These are phyloP conservation scores for Coniella lustricola DNA, from an alignment of 2,329 filamentous ascomycete species.

Conservation along the genomic window DNA sequence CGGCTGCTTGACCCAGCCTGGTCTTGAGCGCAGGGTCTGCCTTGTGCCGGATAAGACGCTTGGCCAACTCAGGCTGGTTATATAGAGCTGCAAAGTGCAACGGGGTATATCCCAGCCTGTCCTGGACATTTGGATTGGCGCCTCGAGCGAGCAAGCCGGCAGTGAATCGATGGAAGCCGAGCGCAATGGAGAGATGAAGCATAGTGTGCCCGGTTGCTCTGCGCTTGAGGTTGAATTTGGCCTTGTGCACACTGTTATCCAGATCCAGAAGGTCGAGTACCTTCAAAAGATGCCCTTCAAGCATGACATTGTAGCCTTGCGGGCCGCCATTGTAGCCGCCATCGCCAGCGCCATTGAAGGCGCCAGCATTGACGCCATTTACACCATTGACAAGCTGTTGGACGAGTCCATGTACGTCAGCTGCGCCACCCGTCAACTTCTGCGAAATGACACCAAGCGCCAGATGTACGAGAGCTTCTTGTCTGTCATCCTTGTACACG, in stretches of 20 bases:
- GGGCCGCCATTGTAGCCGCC: constrained; percentile 26
- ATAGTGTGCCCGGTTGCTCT: constrained; percentile 67
- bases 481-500: constrained; percentile 67
- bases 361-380: constrained; percentile 40
- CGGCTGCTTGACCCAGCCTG: constrained; percentile 61
- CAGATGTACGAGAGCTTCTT: constrained; percentile 60
- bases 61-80: constrained; percentile 67
- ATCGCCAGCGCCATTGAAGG: constrained; percentile 22
- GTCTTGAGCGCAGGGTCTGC: constrained; percentile 66
- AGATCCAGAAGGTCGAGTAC: constrained; percentile 74
- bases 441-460: constrained; percentile 58
- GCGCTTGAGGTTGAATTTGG: constrained; percentile 58
- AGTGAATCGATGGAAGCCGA: constrained; percentile 69
- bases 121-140: constrained; percentile 67
- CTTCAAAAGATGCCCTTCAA: constrained; percentile 63
- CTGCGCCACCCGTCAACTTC: constrained; percentile 57
- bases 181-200: constrained; percentile 69
- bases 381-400: constrained; percentile 47
- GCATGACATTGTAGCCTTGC: constrained; percentile 27
- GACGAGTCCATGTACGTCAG: constrained; percentile 54
- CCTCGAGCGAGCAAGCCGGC: constrained; percentile 70
- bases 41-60: constrained; percentile 64
- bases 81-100: constrained; percentile 76
- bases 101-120: constrained; percentile 74
- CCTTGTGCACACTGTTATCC: constrained; percentile 62